Evolutionary conservation across 495 filamentous ascomycete genomes (phyloP), one percentile per base, ranked within the genome.

Genomic region (Annulohypoxylon stygium): DNA sequence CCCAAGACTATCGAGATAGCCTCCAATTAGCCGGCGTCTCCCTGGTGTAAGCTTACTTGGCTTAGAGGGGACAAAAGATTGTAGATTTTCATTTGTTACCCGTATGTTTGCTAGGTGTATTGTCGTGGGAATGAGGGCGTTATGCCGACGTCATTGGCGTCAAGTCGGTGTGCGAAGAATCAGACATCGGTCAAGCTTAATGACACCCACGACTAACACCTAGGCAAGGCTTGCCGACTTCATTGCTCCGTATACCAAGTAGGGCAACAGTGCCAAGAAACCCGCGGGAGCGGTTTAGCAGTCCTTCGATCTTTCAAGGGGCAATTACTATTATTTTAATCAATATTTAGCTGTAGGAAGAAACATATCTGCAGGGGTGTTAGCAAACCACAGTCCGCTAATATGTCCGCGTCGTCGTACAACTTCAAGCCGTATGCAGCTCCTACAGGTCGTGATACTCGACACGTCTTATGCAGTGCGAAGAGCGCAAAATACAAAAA

Each of bases 131-230:
- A 69, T 58, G 57, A 53, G 30, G 37, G 48, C 41, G 57, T 66
- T 51, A 61, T 26, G 41, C 25, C 66, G 58, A 74, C 71, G 67
- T 74, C 71, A 74, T 74, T 47, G 1, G 55, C 41, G 26, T 53
- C 57, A 54, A 54, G 36, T 70, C 71, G 67, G 66, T 67, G 71
- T 74, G 71, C 66, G 62, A 67, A 51, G 61, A 74, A 69, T 69
- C 26, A 62, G 48, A 53, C 59, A 65, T 74, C 65, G 71, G 71
- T 74, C 57, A 68, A 65, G 18, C 14, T 55, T 18, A 41, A 23
- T 43, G 5, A 34, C 14, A 55, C 45, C 45, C 34, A 55, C 23
- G n/a, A 58, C 30, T 41, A 47, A 9, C 5, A 25, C 1, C 2
- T 10, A 53, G 30, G 41, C 41, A 63, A 63, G 41, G 45, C 61